Base-by-base conservation (phyloP, 2,329 filamentous ascomycete species). In the Fusarium abutilonis region DNA sequence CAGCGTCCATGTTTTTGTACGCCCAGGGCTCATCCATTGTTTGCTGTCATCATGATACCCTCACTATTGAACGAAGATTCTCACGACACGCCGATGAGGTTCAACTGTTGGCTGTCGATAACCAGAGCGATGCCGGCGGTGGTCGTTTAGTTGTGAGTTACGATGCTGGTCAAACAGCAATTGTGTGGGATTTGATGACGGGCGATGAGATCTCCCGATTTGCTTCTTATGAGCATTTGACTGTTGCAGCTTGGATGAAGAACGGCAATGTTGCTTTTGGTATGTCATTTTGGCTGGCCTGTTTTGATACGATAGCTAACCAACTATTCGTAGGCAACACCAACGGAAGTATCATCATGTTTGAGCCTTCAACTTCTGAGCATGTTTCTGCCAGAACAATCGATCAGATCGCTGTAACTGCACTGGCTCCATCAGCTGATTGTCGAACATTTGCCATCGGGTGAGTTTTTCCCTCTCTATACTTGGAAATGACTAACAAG, bases 261-360 rank as follows among this genome's bases (percentile, higher is more conserved):
- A 97, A 97, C 78, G 95, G 95, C 51, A 96, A 97, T 78, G 89
- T 99, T 66, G 94, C 92, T 34, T 98, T 98, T 81, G 95, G 94
- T 97, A 82, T 76, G 88, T 72, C 51, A 10, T 34, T 21, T 9
- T 23, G 48, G 23, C 23, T 21, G 17, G 23, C 29, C 23, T n/a
- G 40, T 28, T 29, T 29, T 32, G 66, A 70, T 19, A 5, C 23
- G 13, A 31, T 34, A 67, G 68, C 69, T 70, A 45, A 43, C 36
- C 26, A 8, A 7, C 14, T 6, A 53, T 50, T 36, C 42, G 11
- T 56, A 98, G 94, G 95, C 54, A 97, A 97, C 73, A 85, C 88
- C 8, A 92, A 97, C 75, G 95, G 95, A 68, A 95, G 93, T 72
- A 89, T 99, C 49, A 96, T 97, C 62, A 80, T 97, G 14, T 99